phyloP scores from a whole-genome alignment of 345 rosid genomes.

The Microthlaspi erraticum region DNA sequence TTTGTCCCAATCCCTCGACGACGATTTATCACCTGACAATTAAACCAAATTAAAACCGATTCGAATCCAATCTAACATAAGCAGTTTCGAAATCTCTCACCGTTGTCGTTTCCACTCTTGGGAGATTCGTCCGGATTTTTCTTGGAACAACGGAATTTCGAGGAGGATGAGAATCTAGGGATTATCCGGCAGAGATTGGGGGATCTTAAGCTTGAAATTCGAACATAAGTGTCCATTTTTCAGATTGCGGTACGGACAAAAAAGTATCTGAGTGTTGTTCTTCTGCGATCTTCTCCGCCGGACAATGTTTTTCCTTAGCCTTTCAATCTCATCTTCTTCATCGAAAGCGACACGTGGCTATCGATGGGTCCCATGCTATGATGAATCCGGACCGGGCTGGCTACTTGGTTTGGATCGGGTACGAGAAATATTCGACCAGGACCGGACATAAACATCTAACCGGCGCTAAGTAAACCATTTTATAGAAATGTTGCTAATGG shows the following conservation, averaged over 20 bases:
- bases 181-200: slow-evolving; percentile 2
- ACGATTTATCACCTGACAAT: slow-evolving; percentile 62
- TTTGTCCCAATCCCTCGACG: slow-evolving; percentile 88
- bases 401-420: slow-evolving; percentile 3
- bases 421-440: not conserved
- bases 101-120: slow-evolving; percentile 46
- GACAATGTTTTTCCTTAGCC: slow-evolving; percentile 37
- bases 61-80: not conserved
- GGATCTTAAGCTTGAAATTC: slow-evolving; percentile 28
- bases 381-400: not conserved
- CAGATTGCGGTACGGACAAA: slow-evolving; percentile 30
- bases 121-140: slow-evolving; percentile 47
- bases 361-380: slow-evolving; percentile 12
- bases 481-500: too few species aligned
- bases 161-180: slow-evolving; percentile 30
- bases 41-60: not conserved
- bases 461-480: not conserved
- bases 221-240: slow-evolving; percentile 29
- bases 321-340: slow-evolving; percentile 28
- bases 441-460: slow-evolving; percentile 6
- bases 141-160: slow-evolving; percentile 54
- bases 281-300: slow-evolving; percentile 41
- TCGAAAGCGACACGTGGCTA: slow-evolving; percentile 29
- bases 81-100: slow-evolving; percentile 27
- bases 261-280: slow-evolving; percentile 16